phyloP scores from a whole-genome alignment of 441 rosid species.

The Sinapis alba region DNA sequence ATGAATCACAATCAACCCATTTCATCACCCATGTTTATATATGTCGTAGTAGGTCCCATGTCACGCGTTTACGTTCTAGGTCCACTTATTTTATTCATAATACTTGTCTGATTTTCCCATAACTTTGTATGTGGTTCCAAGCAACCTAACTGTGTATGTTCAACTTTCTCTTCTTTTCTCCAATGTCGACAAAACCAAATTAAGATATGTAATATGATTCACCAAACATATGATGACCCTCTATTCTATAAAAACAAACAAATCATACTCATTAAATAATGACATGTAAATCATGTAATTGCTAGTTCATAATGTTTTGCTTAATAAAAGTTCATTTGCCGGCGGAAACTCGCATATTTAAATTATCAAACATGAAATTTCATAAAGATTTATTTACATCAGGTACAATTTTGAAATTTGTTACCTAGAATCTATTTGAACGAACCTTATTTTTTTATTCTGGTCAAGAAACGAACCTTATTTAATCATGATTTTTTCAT shows the following conservation, averaged over 20 bases:
- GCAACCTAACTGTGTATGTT: conserved; percentile 17
- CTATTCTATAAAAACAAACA: neutral
- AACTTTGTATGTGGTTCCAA: conserved; percentile 37
- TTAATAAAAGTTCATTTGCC: neutral
- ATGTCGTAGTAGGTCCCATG: conserved; percentile 28
- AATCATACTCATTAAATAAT: neutral
- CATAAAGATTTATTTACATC: neutral
- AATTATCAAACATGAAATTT: neutral
- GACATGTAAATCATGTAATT: neutral
- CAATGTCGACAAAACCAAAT: conserved; percentile 21
- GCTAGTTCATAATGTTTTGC: neutral
- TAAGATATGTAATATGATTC: conserved; percentile 21
- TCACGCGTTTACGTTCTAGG: conserved; percentile 34
- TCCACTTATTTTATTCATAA: conserved; percentile 10
- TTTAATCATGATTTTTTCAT: neutral
- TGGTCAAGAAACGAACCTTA: neutral
- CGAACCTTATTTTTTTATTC: neutral
- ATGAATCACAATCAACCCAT: conserved; percentile 37
- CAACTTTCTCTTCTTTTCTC: conserved; percentile 1
- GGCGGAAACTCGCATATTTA: neutral
- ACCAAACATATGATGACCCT: conserved; percentile 33
- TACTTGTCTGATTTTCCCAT: conserved; percentile 32
- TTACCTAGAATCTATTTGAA: neutral
- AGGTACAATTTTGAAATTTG: neutral
- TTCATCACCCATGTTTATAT: conserved; percentile 32